These are phyloP conservation scores for Arachis stenosperma DNA, from an alignment of 306 rosid genomes.

Conservation along the genomic window DNA sequence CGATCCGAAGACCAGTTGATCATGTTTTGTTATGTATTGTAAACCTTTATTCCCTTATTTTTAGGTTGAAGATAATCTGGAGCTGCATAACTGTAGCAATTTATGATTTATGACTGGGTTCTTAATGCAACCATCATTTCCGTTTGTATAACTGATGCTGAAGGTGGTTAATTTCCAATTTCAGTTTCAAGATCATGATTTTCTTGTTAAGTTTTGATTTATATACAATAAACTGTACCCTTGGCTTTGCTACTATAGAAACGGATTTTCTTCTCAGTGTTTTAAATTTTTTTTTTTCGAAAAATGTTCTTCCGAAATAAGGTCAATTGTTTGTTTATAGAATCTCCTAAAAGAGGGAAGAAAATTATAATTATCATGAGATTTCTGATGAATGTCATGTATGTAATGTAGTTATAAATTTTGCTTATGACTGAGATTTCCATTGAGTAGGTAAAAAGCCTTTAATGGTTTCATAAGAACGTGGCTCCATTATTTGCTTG, in stretches of 20 bases:
- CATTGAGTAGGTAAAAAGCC: neutral
- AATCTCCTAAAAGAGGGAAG: neutral
- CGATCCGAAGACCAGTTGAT: conserved; percentile 90
- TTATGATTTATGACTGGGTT: conserved; percentile 37
- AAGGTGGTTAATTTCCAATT: conserved; percentile 13
- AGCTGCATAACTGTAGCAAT: conserved; percentile 39
- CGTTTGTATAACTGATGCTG: conserved; percentile 36
- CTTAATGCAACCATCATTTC: conserved; percentile 34
- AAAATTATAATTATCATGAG: too few species aligned
- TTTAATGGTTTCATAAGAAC: conserved; percentile 5
- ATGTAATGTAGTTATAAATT: neutral
- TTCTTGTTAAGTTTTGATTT: conserved; percentile 21
- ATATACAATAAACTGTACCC: conserved; percentile 32
- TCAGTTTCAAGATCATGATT: conserved; percentile 28
- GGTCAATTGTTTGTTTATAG: neutral
- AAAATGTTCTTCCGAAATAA: neutral
- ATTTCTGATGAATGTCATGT: neutral
- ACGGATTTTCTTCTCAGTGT: conserved; percentile 1
- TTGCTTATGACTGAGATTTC: neutral
- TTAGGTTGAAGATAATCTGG: conserved; percentile 38
- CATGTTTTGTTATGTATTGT: conserved; percentile 17
- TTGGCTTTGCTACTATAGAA: neutral
- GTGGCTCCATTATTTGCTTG: neutral
- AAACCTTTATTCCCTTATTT: conserved; percentile 16
- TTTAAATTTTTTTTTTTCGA: too few species aligned